phyloP scores from a whole-genome alignment of 805 yeast genomes.

The Kazachstania africana region DNA sequence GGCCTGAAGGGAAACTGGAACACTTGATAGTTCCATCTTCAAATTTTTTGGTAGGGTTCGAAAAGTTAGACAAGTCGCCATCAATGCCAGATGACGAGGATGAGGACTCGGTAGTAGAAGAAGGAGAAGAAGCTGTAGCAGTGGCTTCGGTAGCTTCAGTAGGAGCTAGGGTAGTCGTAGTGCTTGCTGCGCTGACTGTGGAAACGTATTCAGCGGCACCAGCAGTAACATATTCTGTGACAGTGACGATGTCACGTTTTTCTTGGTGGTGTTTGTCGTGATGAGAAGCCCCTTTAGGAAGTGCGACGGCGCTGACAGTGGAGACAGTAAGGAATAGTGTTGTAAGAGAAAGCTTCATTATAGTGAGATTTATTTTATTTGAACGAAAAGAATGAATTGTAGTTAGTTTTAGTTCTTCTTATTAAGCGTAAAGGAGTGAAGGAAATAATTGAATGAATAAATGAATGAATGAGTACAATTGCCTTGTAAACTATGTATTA shows the following conservation, averaged over 20 bases:
- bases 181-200: constrained; percentile 8
- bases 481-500: too few species aligned
- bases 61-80: constrained; percentile 51
- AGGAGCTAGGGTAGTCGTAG: not conserved
- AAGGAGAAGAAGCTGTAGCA: constrained; percentile 2
- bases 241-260: constrained; percentile 21
- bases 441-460: too few species aligned
- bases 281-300: constrained; percentile 9
- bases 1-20: constrained; percentile 60
- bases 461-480: too few species aligned
- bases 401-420: too few species aligned
- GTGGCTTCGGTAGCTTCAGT: constrained; percentile 14
- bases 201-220: constrained; percentile 21
- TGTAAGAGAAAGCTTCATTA: too few species aligned
- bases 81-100: constrained; percentile 16
- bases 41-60: constrained; percentile 47
- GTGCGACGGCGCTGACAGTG: constrained; percentile 5
- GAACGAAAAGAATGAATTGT: too few species aligned
- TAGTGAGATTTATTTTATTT: too few species aligned
- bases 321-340: too few species aligned
- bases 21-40: constrained; percentile 61
- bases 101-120: constrained; percentile 11
- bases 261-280: constrained; percentile 14
- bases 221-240: constrained; percentile 19
- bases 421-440: too few species aligned